These are phyloP conservation scores for Cordyceps militaris DNA, from an alignment of 2,329 filamentous ascomycete genomes.

Conservation along the genomic window DNA sequence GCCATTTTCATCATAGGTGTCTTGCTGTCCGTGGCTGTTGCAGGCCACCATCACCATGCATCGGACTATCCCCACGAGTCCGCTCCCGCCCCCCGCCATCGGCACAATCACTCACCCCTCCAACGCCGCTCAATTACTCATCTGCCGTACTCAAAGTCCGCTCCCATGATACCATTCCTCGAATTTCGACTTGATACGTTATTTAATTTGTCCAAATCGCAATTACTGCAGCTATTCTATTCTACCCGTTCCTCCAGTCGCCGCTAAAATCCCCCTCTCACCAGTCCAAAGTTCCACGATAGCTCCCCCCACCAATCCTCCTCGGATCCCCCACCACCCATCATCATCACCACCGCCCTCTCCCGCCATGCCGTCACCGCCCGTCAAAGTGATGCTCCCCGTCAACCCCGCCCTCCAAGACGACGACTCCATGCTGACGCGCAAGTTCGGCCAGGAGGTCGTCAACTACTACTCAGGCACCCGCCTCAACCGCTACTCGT, in stretches of 20 bases:
- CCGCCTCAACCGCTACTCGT: constrained; percentile 71
- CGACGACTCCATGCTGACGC: constrained; percentile 61
- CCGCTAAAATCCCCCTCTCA: not conserved
- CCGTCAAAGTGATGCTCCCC: constrained; percentile 34
- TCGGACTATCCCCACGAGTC: constrained; percentile 1
- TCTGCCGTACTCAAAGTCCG: not conserved
- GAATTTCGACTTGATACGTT: not conserved
- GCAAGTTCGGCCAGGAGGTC: constrained; percentile 72
- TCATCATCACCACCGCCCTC: not conserved
- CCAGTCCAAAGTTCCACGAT: not conserved
- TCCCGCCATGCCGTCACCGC: constrained; percentile 6
- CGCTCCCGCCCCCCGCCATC: not conserved
- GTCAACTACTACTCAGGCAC: constrained; percentile 80
- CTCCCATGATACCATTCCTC: not conserved
- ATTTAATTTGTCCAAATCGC: not conserved
- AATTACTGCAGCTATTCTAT: not conserved
- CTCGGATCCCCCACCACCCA: not conserved
- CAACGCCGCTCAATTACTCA: not conserved
- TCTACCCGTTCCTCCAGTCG: not conserved
- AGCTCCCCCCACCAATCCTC: not conserved
- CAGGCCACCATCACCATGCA: not conserved
- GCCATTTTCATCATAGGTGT: not conserved
- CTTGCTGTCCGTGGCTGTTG: not conserved
- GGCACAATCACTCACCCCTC: not conserved
- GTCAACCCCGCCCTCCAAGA: constrained; percentile 37